Percentiles rank a stretch among this genome's conserved stretches.
These are phyloP conservation scores for Solanum lignicaule DNA, from an alignment of 257 asterid genomes.

Conservation along the genomic window DNA sequence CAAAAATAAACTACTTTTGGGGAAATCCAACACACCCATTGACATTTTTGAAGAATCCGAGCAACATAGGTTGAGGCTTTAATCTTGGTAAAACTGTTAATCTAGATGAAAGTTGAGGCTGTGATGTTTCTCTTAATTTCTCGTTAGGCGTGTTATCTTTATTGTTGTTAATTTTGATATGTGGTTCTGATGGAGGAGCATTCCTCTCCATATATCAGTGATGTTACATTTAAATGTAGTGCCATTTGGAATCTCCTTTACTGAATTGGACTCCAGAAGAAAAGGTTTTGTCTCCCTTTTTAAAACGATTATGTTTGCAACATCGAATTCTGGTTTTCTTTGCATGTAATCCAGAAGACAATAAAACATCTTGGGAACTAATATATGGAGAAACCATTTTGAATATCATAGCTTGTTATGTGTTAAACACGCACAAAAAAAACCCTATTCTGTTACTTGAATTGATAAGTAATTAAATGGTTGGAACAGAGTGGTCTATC, in stretches of 20 bases:
- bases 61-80: neutral
- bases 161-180: neutral
- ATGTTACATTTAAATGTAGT: neutral
- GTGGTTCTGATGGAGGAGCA: neutral
- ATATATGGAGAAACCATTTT: neutral
- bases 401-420: neutral
- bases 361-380: neutral
- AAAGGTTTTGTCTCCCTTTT: neutral
- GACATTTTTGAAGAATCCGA: too few relatives aligned
- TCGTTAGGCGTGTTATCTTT: neutral
- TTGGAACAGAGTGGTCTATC: conserved; percentile 28
- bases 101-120: neutral
- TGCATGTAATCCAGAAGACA: neutral
- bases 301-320: neutral
- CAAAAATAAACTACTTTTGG: too few relatives aligned
- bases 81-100: neutral
- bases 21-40: too few relatives aligned
- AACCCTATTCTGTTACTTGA: neutral
- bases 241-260: neutral
- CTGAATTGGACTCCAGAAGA: neutral
- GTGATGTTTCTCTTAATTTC: neutral
- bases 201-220: neutral
- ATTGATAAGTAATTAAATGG: conserved; percentile 3
- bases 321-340: neutral
- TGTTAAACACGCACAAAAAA: neutral